Base-by-base conservation (phyloP, 139 green algal species). In the Desmodesmus armatus region DNA sequence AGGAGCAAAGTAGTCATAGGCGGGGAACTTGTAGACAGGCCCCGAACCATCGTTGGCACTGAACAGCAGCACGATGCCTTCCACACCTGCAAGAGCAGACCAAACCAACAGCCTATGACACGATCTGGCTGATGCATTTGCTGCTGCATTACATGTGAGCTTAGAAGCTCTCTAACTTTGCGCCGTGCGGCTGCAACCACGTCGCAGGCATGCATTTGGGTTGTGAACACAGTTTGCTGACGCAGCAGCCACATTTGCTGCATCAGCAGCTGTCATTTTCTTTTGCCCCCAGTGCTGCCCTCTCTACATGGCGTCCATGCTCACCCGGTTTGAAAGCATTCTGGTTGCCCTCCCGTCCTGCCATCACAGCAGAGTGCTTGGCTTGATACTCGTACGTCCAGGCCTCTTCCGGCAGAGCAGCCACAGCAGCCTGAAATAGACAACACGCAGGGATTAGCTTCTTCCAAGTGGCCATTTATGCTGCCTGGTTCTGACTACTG, bases 11-110 rank as follows among this genome's bases (percentile, higher is more conserved):
- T 88, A 84, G 2, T 91, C 73, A 79, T 94, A 95, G 70, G 87
- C 93, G 9, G 94, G 92, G 78, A 94, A 96, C 55, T 86, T 85
- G 78, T 90, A 95, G n/a, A 93, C 90, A 13, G 89, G 44, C 31
- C 87, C 83, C 3, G 78, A 89, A 4, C 84, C 77, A 21, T 89
- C 78, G 67, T 94, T 91, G 39, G 85, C 82, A 73, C 55, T 91
- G 73, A 96, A 96, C 51, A 96, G 70, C 76, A 96, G 80, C 40
- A 84, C 78, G 47, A 92, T 89, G 51, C 85, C 69, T 29, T 71
- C 40, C 17, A 87, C 82, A 78, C 82, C 82, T 82, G 55, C 47
- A 82, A 85, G 29, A 19, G 13, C 47, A 55, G 13, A 55, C 13
- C 7, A 55, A 7, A 55, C 47, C 47, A 55, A 55, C 47, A 55